phyloP scores from a whole-genome alignment of 441 rosid genomes.

The Populus hybrid region DNA sequence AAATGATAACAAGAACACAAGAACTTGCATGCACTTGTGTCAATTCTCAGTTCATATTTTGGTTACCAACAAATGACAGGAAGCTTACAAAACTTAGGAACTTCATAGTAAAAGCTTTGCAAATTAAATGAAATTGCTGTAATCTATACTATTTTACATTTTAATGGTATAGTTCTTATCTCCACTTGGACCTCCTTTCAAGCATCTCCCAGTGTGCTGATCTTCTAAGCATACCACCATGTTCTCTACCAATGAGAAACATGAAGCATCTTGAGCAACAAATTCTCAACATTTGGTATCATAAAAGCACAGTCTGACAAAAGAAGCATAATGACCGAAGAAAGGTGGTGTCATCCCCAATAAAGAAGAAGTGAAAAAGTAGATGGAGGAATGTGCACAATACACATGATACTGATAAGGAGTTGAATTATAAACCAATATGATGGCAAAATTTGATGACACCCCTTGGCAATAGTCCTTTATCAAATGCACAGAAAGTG shows the following conservation, averaged over 20 bases:
- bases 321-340: not conserved
- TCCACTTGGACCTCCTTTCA: constrained; percentile 59
- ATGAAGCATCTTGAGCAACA: constrained; percentile 24
- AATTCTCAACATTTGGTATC: constrained; percentile 8
- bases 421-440: not conserved
- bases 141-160: constrained; percentile 43
- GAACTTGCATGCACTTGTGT: not conserved
- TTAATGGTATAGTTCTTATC: constrained; percentile 59
- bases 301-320: constrained; percentile 2
- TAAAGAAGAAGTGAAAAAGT: not conserved
- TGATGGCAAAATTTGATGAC: not conserved
- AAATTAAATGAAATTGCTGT: constrained; percentile 19
- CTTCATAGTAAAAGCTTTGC: constrained; percentile 9
- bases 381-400: too few relatives aligned
- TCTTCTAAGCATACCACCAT: constrained; percentile 97
- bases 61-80: constrained; percentile 2
- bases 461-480: too few relatives aligned
- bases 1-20: not conserved
- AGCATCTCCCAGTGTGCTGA: constrained; percentile 70
- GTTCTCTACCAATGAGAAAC: constrained; percentile 58
- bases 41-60: not conserved
- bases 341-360: not conserved
- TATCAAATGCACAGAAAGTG: too few relatives aligned
- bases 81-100: not conserved
- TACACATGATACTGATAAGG: not conserved